A percentile compares a stretch with the other conserved stretches of the same genome.
Conservation (phyloP, 108 stramenopile species). For the Cyclostephanos tholiformis region DNA sequence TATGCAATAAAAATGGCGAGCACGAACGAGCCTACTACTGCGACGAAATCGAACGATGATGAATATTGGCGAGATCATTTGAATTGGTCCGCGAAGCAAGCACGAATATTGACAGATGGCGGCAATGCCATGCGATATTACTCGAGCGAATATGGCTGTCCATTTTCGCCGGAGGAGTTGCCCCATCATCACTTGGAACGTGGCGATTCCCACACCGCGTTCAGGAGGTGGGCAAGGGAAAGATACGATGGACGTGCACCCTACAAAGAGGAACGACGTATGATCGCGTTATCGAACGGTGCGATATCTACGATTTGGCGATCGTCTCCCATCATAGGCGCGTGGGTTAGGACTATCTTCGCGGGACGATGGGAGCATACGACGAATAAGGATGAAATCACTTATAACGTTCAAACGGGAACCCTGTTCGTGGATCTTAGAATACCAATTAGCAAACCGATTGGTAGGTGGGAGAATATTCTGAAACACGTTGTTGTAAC, state of each 20-base stretch:
- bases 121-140: constrained; percentile 62
- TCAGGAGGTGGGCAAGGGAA: constrained; percentile 35
- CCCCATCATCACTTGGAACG: constrained; percentile 77
- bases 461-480: constrained; percentile 33
- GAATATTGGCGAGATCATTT: constrained; percentile 24
- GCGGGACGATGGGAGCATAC: constrained; percentile 86
- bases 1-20: no score
- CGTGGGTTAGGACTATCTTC: constrained; percentile 82
- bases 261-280: background rate
- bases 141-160: constrained; percentile 67
- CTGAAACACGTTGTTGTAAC: background rate
- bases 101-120: constrained; percentile 71
- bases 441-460: constrained; percentile 64
- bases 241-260: background rate
- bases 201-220: constrained; percentile 56
- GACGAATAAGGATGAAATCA: constrained; percentile 69
- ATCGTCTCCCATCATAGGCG: constrained; percentile 63
- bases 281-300: background rate
- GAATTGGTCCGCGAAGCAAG: constrained; percentile 81
- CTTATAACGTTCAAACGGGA: constrained; percentile 85
- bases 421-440: constrained; percentile 87
- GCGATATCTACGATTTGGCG: background rate
- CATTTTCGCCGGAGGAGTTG: constrained; percentile 70
- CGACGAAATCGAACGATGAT: background rate
- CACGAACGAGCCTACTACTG: background rate